Evolutionary conservation across 192 early-diverging fungal genomes (phyloP).

Genomic region (Backusella tarrabulga): DNA sequence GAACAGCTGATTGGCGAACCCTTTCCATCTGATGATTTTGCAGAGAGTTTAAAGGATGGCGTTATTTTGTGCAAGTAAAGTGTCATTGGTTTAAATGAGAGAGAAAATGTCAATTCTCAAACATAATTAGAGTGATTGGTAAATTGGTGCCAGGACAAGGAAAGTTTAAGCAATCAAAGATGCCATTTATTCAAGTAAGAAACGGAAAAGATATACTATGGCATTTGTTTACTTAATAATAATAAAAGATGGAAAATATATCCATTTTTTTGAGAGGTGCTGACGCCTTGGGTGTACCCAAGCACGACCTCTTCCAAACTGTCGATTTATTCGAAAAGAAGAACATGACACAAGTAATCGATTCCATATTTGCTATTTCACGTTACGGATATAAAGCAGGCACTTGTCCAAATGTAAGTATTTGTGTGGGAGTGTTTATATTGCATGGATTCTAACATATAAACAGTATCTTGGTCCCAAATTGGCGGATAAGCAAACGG

Average conservation of each 20-base stretch:
- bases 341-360: slow-evolving; percentile 61
- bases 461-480: slow-evolving; percentile 65
- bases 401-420: slow-evolving; percentile 39
- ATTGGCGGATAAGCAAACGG: slow-evolving; percentile 65
- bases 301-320: slow-evolving; percentile 77
- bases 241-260: slow-evolving; percentile 80
- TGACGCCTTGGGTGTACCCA: slow-evolving; percentile 65
- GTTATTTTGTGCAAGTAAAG: slow-evolving; percentile 72
- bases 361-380: slow-evolving; percentile 72
- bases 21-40: slow-evolving; percentile 53
- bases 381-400: slow-evolving; percentile 66
- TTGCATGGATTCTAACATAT: neutral
- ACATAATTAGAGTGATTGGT: slow-evolving; percentile 51
- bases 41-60: slow-evolving; percentile 75
- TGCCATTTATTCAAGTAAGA: slow-evolving; percentile 72
- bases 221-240: neutral
- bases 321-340: slow-evolving; percentile 80
- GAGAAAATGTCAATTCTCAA: neutral
- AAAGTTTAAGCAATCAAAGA: slow-evolving; percentile 62
- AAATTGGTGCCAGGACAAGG: slow-evolving; percentile 48
- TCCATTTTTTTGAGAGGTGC: slow-evolving; percentile 63
- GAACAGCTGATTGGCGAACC: slow-evolving; percentile 57
- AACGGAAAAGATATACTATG: neutral
- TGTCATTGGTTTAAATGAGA: neutral
- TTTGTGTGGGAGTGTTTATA: neutral